These are phyloP conservation scores for Phytophthora pistaciae DNA, from an alignment of 352 stramenopile genomes.

Conservation along the genomic window DNA sequence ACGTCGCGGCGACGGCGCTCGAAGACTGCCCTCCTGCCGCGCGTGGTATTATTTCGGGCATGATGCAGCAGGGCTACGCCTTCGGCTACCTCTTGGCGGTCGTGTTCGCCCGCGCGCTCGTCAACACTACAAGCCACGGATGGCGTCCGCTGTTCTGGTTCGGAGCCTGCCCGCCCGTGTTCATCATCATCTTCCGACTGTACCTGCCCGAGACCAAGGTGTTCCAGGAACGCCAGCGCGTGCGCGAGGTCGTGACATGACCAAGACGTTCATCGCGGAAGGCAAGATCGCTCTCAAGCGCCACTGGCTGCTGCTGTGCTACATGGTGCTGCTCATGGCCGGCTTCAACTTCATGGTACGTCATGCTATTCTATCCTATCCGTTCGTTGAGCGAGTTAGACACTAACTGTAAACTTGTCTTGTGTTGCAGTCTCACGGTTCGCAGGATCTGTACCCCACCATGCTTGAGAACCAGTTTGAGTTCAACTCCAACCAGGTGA, in stretches of 20 bases:
- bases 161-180: conserved; percentile 51
- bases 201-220: conserved; percentile 51
- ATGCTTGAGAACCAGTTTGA: conserved; percentile 59
- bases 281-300: conserved; percentile 54
- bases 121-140: conserved; percentile 55
- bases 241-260: conserved; percentile 44
- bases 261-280: conserved; percentile 46
- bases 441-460: conserved; percentile 61
- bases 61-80: conserved; percentile 64
- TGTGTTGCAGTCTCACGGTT: conserved; percentile 45
- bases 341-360: conserved; percentile 60
- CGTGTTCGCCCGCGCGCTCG: conserved; percentile 45
- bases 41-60: conserved; percentile 60
- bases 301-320: conserved; percentile 54
- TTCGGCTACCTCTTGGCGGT: conserved; percentile 53
- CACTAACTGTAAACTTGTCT: conserved; percentile 8
- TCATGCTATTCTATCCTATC: background rate
- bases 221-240: conserved; percentile 46
- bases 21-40: conserved; percentile 50
- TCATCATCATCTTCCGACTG: conserved; percentile 57
- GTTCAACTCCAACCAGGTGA: conserved; percentile 57
- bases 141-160: conserved; percentile 64
- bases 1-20: conserved; percentile 51
- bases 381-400: background rate
- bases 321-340: conserved; percentile 58